A percentile compares a stretch with the other conserved stretches of the same genome.
Conservation (phyloP, 2,329 filamentous ascomycete genomes). For the Penicillium sp. region DNA sequence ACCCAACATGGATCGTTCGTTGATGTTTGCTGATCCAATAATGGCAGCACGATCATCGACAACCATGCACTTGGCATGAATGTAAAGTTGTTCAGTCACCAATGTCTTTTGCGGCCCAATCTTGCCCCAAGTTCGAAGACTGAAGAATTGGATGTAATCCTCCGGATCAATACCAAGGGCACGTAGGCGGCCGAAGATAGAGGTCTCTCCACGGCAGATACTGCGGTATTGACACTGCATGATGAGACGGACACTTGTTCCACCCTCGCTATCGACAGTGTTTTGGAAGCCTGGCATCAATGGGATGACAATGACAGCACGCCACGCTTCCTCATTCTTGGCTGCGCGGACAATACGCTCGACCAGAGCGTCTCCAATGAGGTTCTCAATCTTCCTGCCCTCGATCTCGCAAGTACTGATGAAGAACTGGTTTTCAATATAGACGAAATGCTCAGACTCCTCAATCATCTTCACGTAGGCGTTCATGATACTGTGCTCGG, state of each 20-base stretch:
- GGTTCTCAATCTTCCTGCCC: constrained; percentile 84
- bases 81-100: constrained; percentile 95
- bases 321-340: constrained; percentile 84
- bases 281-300: constrained; percentile 99
- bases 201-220: constrained; percentile 88
- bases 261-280: constrained; percentile 89
- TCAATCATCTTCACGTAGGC: constrained; percentile 95
- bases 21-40: constrained; percentile 98
- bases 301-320: constrained; percentile 84
- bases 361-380: constrained; percentile 91
- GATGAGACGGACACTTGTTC: constrained; percentile 90
- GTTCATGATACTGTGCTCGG: constrained; percentile 92
- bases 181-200: constrained; percentile 84
- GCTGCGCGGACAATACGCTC: constrained; percentile 85
- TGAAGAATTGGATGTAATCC: constrained; percentile 95
- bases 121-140: constrained; percentile 86
- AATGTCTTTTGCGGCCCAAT: constrained; percentile 80
- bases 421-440: constrained; percentile 99
- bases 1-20: constrained; percentile 93
- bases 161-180: constrained; percentile 84
- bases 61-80: constrained; percentile 95
- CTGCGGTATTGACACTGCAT: constrained; percentile 97
- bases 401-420: constrained; percentile 90
- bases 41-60: constrained; percentile 91
- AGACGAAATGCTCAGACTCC: constrained; percentile 93